Evolutionary conservation across 2,329 filamentous ascomycete genomes (phyloP).

Genomic region (Plectosphaerella plurivora): DNA sequence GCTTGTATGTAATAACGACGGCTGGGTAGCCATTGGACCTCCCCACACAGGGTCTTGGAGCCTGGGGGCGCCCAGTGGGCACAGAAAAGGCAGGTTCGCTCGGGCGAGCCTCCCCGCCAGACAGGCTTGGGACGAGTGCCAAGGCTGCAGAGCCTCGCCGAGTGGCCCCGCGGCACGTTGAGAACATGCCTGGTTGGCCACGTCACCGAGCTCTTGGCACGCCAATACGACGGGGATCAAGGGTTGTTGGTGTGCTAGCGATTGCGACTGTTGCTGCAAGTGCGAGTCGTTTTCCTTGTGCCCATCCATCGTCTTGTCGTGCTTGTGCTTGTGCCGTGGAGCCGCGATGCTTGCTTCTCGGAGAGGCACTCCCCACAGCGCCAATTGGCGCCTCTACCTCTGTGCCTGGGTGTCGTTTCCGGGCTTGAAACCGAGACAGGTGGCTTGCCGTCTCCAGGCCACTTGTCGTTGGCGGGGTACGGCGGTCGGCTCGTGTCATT

Average conservation of each 20-base stretch:
- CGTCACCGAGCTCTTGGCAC: constrained; percentile 2
- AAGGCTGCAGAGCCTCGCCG: constrained; percentile 4
- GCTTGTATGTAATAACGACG: too few relatives aligned
- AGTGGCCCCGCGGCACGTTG: background rate
- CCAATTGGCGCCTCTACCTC: too few relatives aligned
- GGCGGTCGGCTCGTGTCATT: too few relatives aligned
- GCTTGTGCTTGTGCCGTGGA: background rate
- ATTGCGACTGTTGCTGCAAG: background rate
- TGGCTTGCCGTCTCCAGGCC: too few relatives aligned
- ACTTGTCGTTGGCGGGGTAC: too few relatives aligned
- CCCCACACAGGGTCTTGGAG: background rate
- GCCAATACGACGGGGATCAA: background rate
- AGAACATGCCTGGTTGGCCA: background rate
- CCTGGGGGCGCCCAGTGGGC: background rate
- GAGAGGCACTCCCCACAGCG: background rate
- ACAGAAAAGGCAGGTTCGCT: background rate
- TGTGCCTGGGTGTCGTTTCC: too few relatives aligned
- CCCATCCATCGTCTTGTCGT: background rate
- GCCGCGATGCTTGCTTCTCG: background rate
- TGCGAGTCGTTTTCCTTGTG: background rate
- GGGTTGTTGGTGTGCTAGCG: background rate
- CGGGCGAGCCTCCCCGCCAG: background rate
- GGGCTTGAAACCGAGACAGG: too few relatives aligned
- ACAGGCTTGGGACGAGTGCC: background rate
- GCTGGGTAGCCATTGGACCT: too few relatives aligned